phyloP scores from a whole-genome alignment of 2,329 filamentous ascomycete species.

The Neurospora sp. region DNA sequence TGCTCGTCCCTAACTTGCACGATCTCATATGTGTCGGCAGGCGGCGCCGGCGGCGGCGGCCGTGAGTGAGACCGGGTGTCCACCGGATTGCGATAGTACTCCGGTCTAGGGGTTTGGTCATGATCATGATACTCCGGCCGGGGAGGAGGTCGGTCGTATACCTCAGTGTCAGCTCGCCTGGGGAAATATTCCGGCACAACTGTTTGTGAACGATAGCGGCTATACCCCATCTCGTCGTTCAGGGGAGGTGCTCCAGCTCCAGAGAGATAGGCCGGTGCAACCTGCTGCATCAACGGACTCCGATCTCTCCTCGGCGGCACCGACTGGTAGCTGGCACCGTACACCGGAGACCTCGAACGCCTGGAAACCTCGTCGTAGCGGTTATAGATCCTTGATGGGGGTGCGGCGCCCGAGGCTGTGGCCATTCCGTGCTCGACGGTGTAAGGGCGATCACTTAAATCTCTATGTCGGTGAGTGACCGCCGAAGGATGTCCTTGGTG shows the following conservation, averaged over 20 bases:
- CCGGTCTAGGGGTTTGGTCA: constrained; percentile 11
- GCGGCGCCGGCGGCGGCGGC: neutral
- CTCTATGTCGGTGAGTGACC: neutral
- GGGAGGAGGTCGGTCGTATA: constrained; percentile 19
- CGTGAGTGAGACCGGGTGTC: constrained; percentile 21
- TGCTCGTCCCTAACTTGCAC: constrained; percentile 34
- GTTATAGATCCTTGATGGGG: neutral
- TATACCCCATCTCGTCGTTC: neutral
- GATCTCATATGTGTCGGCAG: constrained; percentile 30
- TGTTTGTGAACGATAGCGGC: neutral
- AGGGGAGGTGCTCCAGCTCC: constrained; percentile 14
- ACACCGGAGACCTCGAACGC: neutral
- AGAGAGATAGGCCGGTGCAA: constrained; percentile 9
- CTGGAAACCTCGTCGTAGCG: neutral
- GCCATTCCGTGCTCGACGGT: constrained; percentile 3
- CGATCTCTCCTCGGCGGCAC: neutral
- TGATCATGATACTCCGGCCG: constrained; percentile 6
- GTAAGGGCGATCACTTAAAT: constrained; percentile 7
- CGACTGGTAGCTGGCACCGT: neutral
- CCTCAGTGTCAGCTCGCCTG: constrained; percentile 14
- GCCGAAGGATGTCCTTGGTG: constrained; percentile 4
- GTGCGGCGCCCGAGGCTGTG: neutral
- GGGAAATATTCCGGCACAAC: constrained; percentile 1
- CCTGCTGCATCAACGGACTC: neutral
- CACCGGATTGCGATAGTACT: constrained; percentile 24